Percentiles rank a stretch among this genome's conserved stretches.
phyloP scores from a whole-genome alignment of 495 filamentous ascomycete species.

The Podospora pseudoanserina region DNA sequence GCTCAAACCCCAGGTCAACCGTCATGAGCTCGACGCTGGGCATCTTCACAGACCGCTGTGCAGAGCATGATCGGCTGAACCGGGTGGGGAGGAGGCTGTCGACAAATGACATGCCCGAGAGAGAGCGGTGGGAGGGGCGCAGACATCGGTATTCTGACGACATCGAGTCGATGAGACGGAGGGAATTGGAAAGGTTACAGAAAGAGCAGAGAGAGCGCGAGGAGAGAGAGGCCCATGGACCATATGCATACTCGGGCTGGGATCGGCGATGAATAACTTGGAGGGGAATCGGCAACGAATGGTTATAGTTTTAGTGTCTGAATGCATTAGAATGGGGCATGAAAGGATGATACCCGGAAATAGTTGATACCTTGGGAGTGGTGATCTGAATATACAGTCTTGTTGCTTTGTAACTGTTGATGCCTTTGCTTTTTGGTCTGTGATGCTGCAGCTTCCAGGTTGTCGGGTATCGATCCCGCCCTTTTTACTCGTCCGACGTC shows the following conservation, averaged over 20 bases:
- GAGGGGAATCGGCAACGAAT: no score
- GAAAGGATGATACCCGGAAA: background rate
- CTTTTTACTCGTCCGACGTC: background rate
- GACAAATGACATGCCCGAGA: background rate
- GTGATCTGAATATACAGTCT: background rate
- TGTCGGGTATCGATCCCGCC: background rate
- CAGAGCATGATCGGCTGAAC: background rate
- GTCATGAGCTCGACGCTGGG: background rate
- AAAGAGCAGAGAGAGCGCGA: slow-evolving; percentile 8
- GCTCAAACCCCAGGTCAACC: slow-evolving; percentile 8
- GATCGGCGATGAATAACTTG: background rate
- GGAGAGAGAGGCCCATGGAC: slow-evolving; percentile 10
- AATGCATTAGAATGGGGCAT: background rate
- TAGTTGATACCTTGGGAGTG: background rate
- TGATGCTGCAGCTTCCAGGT: background rate
- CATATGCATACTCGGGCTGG: slow-evolving; percentile 1
- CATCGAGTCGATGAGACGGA: slow-evolving; percentile 13
- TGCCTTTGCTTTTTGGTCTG: background rate
- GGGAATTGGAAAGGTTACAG: slow-evolving; percentile 10
- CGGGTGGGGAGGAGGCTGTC: slow-evolving; percentile 1
- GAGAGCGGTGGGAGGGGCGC: slow-evolving; percentile 2
- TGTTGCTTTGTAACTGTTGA: background rate
- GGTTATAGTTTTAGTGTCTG: background rate
- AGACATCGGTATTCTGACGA: slow-evolving; percentile 17
- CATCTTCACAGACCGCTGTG: slow-evolving; percentile 11